Base-by-base conservation (phyloP, 1,284 basidiomycete genomes). In the Ganoderma resinaceum region DNA sequence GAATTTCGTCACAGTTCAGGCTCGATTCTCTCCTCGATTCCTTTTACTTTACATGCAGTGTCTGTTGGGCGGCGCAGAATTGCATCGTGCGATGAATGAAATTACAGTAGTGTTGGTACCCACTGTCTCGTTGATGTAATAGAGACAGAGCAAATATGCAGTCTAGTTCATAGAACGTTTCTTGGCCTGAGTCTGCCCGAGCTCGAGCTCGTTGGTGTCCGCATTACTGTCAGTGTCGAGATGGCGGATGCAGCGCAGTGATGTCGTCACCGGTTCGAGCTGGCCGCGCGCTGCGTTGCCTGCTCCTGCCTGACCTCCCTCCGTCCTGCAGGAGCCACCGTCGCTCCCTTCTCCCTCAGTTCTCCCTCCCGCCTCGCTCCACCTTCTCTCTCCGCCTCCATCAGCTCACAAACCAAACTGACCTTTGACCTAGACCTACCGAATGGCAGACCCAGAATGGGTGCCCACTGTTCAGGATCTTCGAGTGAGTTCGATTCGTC, bases 391-490 rank as follows among this genome's bases (percentile, higher is more conserved):
- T 16, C 53, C 18, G 29, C 53, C 3, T 31, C 53, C 31, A 38
- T n/a, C 57, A 37, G 12, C 57, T 20, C 35, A 23, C 35, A 33
- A 6, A 31, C 52, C 52, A 31, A 5, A 12, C 37, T 9, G 46
- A 49, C 37, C 4, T 12, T n/a, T n/a, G n/a, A n/a, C n/a, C 23
- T 38, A 23, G 33, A n/a, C 33, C 55, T 14, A 58, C 37, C 23
- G 9, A 20, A 60, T 60, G 58, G 11, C 43, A 20, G 52, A 63
- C 26, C 62, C 52, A 11, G 40, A 61, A 35, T 67, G 71, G 58
- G 76, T 79, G 4, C 80, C 80, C 3, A 80, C 78, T 3, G 74
- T 81, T 12, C 68, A 80, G 65, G 86, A 88, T 70, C 79, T 88
- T 18, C 79, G 85, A 61, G 85, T 86, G 72, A 52, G 73, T 42